Conservation (phyloP, 106 monocot genomes). For the Acanthochlamys bracteata region DNA sequence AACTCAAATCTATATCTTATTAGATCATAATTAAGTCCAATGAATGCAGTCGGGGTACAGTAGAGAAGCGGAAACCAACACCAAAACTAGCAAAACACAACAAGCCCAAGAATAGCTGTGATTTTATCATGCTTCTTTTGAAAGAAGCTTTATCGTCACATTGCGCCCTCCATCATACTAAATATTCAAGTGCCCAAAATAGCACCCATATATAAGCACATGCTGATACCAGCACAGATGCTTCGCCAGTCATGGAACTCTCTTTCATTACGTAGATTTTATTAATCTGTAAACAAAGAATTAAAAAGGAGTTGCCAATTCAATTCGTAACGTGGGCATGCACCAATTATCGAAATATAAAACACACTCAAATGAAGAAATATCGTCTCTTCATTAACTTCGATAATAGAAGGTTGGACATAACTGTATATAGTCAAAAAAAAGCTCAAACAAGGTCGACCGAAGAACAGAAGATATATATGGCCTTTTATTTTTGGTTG, state of each 20-base stretch:
- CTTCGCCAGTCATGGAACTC: constrained; percentile 93
- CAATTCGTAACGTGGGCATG: no score
- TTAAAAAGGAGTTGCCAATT: no score
- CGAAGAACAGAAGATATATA: no score
- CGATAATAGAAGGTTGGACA: no score
- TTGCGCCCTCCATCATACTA: constrained; percentile 96
- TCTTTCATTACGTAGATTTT: no score
- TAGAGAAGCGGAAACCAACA: constrained; percentile 97
- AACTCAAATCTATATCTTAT: constrained; percentile 97
- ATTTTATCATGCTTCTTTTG: constrained; percentile 86
- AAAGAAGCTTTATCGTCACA: constrained; percentile 85
- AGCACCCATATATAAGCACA: constrained; percentile 97
- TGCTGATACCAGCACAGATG: constrained; percentile 97
- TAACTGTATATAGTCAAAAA: no score
- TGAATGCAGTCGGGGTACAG: constrained; percentile 91
- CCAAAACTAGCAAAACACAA: constrained; percentile 98
- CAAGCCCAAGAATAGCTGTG: constrained; percentile 90
- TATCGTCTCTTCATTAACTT: no score
- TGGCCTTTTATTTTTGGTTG: no score
- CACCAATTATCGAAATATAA: no score
- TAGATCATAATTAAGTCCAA: constrained; percentile 90
- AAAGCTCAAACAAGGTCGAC: no score
- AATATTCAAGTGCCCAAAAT: constrained; percentile 95
- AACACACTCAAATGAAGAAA: no score
- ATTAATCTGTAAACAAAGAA: no score